phyloP scores from a whole-genome alignment of 176 grass and related monocot species.

The Carex kokanica region DNA sequence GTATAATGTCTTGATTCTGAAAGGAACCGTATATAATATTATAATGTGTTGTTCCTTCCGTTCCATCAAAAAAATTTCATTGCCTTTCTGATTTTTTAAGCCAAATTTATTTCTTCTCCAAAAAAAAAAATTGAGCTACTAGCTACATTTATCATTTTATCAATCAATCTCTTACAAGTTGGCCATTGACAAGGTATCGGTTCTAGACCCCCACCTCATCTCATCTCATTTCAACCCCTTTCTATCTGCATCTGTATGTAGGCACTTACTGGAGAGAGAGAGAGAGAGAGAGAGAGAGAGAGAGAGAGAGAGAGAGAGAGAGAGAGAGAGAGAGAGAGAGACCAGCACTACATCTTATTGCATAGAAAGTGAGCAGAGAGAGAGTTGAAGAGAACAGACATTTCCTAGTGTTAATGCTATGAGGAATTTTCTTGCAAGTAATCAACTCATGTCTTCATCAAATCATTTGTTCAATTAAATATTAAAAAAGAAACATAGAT shows the following conservation, averaged over 20 bases:
- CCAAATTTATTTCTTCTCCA: too few relatives aligned
- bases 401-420: background rate
- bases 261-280: background rate
- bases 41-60: too few relatives aligned
- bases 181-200: background rate
- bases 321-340: background rate
- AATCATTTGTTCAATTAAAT: background rate
- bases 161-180: background rate
- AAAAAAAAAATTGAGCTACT: too few relatives aligned
- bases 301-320: background rate
- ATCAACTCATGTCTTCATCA: background rate
- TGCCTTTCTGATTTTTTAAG: too few relatives aligned
- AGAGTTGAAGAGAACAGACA: background rate
- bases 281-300: background rate
- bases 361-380: background rate
- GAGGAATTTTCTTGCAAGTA: constrained; percentile 1
- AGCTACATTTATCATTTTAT: background rate
- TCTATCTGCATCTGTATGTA: background rate
- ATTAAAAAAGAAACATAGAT: background rate
- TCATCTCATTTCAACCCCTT: constrained; percentile 7
- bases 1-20: too few relatives aligned
- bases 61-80: too few relatives aligned
- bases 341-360: background rate
- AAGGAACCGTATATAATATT: too few relatives aligned
- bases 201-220: background rate